Percentiles rank a stretch among this genome's conserved stretches.
Conservation (phyloP, 257 asterid genomes). For the Solanum habrochaites region DNA sequence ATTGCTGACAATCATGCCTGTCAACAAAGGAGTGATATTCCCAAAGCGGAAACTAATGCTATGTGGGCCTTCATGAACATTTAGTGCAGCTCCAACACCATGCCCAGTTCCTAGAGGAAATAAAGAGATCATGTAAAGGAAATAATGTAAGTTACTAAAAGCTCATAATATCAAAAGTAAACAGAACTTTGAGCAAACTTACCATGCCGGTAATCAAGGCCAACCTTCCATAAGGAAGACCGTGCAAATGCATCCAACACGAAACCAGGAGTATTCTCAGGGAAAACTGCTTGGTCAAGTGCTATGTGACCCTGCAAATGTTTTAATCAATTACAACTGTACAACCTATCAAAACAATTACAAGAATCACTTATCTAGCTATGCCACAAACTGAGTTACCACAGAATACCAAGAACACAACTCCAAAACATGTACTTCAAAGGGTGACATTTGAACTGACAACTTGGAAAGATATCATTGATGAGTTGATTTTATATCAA, state of each 20-base stretch:
- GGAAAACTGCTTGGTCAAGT: constrained; percentile 89
- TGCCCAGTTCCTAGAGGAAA: constrained; percentile 80
- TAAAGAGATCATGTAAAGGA: neutral
- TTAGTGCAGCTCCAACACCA: constrained; percentile 98
- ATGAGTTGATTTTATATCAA: neutral
- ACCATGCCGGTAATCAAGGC: constrained; percentile 99
- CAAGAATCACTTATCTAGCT: neutral
- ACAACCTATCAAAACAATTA: neutral
- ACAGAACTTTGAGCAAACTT: neutral
- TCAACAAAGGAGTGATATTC: constrained; percentile 77
- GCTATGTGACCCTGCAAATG: constrained; percentile 88
- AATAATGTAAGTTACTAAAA: neutral
- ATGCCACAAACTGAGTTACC: neutral
- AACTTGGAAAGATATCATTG: neutral
- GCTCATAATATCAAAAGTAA: neutral
- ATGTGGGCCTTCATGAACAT: constrained; percentile 99
- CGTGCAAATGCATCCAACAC: constrained; percentile 95
- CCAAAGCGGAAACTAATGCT: constrained; percentile 96
- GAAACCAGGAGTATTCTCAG: constrained; percentile 93
- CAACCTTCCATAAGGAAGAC: constrained; percentile 89
- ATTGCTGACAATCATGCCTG: constrained; percentile 96
- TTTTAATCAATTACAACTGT: neutral
- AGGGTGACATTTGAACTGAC: neutral
- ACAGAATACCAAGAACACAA: neutral
- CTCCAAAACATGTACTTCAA: neutral